Base-by-base conservation (phyloP, 1,139 yeast species). In the Yamadazyma conglobata region DNA sequence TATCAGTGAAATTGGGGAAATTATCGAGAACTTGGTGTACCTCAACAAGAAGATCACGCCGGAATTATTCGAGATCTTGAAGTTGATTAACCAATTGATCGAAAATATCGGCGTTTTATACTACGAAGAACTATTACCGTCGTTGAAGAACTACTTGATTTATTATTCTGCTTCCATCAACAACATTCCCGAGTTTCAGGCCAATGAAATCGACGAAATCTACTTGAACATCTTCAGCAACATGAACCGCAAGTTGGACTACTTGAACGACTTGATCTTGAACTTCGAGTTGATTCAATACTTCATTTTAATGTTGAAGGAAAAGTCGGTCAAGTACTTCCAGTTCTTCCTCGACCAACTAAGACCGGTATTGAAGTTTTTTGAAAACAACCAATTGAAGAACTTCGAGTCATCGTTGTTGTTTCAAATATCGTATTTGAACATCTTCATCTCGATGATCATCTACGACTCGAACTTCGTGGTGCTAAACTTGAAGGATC, bases 11-110 rank as follows among this genome's bases (percentile, higher is more conserved):
- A 72, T 79, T 24, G 78, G 88, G 42, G 95, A 87, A 47, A 69
- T 91, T 48, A 75, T 88, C 43, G 97, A 91, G 48, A 87, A 86
- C 54, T 77, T 93, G 17, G 77, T 93, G 0, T 89, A 83, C 54
- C 66, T 87, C 37, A 66, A 84, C 27, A 76, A 93, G 52, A 52
- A 64, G 9, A 79, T 91, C 13, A 76, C 89, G 7, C 84, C 86
- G 9, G 60, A 69, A 25, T 79, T 88, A 70, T 89, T 97, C 96
- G 68, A 69, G 28, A 60, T 80, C 25, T 78, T 87, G 45, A 74
- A 69, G 27, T 56, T 72, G 29, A 59, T 86, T 28, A 69, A 75
- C 22, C 63, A 79, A 2, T 70, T 86, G 43, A 28, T 44, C 11
- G 61, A 69, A 31, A 69, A 73, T 20, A 70, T 75, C 27, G 79